phyloP scores from a whole-genome alignment of 371 early-diverging fungal species.

The Mucor velutinosus region DNA sequence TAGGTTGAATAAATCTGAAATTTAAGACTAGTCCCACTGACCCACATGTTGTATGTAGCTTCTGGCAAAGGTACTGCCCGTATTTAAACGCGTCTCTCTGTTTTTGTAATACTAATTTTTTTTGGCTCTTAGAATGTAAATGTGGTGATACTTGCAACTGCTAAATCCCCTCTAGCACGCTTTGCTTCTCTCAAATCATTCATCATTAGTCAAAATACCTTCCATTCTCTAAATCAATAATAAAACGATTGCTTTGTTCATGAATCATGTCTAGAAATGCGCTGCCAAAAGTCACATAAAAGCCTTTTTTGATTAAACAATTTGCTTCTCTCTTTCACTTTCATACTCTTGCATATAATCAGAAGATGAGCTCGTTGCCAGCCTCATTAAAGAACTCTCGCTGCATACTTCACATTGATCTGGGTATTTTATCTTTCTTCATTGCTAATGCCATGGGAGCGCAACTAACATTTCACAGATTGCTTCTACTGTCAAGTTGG shows the following conservation, averaged over 20 bases:
- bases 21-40: neutral
- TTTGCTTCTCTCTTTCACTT: neutral
- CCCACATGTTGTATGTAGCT: neutral
- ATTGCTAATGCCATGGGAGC: neutral
- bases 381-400: constrained; percentile 53
- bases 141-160: constrained; percentile 15
- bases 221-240: neutral
- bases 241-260: neutral
- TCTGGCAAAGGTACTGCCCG: constrained; percentile 13
- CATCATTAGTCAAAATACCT: neutral
- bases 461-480: constrained; percentile 39
- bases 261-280: neutral
- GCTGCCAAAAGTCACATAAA: neutral
- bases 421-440: constrained; percentile 38
- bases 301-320: neutral
- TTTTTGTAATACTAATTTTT: neutral
- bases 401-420: constrained; percentile 66
- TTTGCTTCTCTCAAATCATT: neutral
- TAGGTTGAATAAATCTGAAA: neutral
- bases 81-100: constrained; percentile 8
- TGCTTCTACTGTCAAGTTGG: constrained; percentile 83
- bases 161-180: neutral
- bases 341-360: neutral
- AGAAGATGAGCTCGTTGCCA: constrained; percentile 32
- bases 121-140: constrained; percentile 8